Percentiles rank a stretch among this genome's conserved stretches.
Conservation (phyloP, 805 yeast species). For the Wickerhamiella bombiphila region DNA sequence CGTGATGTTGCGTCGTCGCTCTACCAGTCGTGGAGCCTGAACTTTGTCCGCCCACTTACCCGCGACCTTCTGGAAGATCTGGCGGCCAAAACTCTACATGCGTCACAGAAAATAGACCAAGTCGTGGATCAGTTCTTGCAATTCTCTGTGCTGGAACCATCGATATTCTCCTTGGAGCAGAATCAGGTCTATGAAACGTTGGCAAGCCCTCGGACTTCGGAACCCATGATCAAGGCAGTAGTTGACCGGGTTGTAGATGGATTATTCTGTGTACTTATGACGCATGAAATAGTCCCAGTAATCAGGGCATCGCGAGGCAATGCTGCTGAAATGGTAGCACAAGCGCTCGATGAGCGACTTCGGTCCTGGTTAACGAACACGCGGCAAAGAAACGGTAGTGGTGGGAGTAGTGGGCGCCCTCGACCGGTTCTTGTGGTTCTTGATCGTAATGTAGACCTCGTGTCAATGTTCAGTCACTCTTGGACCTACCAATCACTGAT, state of each 20-base stretch:
- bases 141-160: conserved; percentile 85
- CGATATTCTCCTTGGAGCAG: conserved; percentile 66
- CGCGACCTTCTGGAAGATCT: conserved; percentile 75
- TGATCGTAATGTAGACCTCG: conserved; percentile 80
- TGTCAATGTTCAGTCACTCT: conserved; percentile 90
- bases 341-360: conserved; percentile 65
- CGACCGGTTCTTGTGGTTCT: conserved; percentile 66
- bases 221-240: conserved; percentile 51
- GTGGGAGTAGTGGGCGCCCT: conserved; percentile 23
- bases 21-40: conserved; percentile 68
- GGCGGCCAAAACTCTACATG: conserved; percentile 62
- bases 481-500: conserved; percentile 97
- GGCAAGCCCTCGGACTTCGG: conserved; percentile 58
- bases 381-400: conserved; percentile 23
- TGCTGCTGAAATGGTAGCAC: conserved; percentile 89
- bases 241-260: conserved; percentile 70
- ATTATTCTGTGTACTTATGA: conserved; percentile 61
- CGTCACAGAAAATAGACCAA: conserved; percentile 60
- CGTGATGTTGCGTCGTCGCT: conserved; percentile 60
- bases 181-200: conserved; percentile 50
- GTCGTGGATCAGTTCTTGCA: conserved; percentile 90
- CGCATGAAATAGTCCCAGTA: conserved; percentile 69
- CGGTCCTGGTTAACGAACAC: conserved; percentile 76
- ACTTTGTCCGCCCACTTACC: conserved; percentile 68
- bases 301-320: conserved; percentile 86